These are phyloP conservation scores for Cerrena zonata DNA, from an alignment of 1,284 basidiomycete species.

Conservation along the genomic window DNA sequence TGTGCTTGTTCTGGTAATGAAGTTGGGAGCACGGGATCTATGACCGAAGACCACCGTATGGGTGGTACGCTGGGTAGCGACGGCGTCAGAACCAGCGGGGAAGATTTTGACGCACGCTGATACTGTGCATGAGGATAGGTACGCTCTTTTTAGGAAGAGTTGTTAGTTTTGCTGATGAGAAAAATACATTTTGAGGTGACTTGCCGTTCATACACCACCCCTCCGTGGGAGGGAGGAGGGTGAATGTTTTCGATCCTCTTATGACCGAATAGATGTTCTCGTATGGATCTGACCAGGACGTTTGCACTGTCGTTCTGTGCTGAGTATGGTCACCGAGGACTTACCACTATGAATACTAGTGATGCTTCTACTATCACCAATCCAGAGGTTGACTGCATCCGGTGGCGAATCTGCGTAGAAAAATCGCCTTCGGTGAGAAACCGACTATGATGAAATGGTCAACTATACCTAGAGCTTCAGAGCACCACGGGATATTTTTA, in stretches of 20 bases:
- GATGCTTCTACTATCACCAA: constrained; percentile 69
- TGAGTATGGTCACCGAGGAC: constrained; percentile 14
- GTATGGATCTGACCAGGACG: constrained; percentile 65
- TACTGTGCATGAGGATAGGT: constrained; percentile 69
- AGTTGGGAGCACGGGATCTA: constrained; percentile 44
- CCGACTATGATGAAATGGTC: background rate
- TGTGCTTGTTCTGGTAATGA: constrained; percentile 47
- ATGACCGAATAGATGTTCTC: constrained; percentile 89
- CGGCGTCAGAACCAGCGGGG: constrained; percentile 41
- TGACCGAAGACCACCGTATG: constrained; percentile 72
- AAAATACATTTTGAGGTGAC: constrained; percentile 20
- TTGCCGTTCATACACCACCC: constrained; percentile 76
- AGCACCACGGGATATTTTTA: constrained; percentile 66
- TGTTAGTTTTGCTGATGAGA: constrained; percentile 9
- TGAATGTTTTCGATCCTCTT: constrained; percentile 79
- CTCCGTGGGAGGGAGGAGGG: constrained; percentile 79
- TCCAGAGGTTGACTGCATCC: constrained; percentile 90
- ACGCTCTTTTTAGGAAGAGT: constrained; percentile 41
- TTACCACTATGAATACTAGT: constrained; percentile 83
- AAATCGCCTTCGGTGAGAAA: background rate
- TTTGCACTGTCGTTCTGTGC: background rate
- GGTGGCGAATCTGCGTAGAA: constrained; percentile 51
- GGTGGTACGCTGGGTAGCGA: constrained; percentile 34
- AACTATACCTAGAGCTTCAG: constrained; percentile 63
- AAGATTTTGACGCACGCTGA: constrained; percentile 32